Conservation (phyloP, 352 stramenopile genomes). For the Salisapilia sapeloensis region DNA sequence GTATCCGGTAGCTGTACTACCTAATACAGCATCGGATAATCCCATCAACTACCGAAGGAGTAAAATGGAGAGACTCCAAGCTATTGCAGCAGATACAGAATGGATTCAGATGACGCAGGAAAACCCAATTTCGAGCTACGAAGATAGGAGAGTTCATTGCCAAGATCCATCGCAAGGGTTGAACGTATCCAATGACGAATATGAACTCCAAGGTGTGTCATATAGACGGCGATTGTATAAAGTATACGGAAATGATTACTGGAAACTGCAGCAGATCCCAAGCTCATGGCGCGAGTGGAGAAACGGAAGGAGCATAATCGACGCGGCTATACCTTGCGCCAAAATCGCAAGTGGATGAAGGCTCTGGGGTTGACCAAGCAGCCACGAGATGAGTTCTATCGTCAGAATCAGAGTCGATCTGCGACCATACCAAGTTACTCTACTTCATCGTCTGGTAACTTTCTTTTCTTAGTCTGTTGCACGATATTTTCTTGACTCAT, state of each 20-base stretch:
- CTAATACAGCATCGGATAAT: neutral
- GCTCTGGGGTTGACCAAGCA: neutral
- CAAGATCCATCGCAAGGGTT: neutral
- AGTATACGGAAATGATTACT: neutral
- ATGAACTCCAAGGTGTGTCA: neutral
- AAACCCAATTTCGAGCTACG: neutral
- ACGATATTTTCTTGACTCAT: no score
- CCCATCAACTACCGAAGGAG: neutral
- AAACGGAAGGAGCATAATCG: conserved; percentile 54
- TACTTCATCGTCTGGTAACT: no score
- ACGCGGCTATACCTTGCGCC: conserved; percentile 46
- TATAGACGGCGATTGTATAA: neutral
- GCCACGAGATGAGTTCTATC: no score
- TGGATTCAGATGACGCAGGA: neutral
- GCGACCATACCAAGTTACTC: no score
- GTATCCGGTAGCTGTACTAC: conserved; percentile 30
- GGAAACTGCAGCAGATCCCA: neutral
- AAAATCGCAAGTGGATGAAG: conserved; percentile 13
- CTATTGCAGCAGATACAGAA: conserved; percentile 3
- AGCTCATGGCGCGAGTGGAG: neutral
- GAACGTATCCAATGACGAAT: neutral
- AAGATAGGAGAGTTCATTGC: conserved; percentile 1
- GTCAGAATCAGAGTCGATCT: no score
- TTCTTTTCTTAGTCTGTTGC: no score
- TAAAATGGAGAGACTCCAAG: neutral